phyloP scores from a whole-genome alignment of 2,329 filamentous ascomycete species.

The Penicillium sp. region DNA sequence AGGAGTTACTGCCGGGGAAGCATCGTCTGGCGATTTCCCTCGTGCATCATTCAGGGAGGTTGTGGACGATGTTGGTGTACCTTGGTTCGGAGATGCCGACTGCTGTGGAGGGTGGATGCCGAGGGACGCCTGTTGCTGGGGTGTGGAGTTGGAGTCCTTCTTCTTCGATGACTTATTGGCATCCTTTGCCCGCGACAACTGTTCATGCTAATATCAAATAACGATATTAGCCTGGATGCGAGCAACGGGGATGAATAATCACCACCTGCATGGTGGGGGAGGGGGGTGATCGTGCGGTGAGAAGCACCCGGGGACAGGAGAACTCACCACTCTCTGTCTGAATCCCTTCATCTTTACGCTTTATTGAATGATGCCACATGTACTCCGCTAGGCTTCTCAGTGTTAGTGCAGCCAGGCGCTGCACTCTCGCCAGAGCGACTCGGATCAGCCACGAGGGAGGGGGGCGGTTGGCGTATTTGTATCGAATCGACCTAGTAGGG shows the following conservation, averaged over 20 bases:
- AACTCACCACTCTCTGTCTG: slow-evolving; percentile 91
- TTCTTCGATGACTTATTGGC: slow-evolving; percentile 76
- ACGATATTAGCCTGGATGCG: slow-evolving; percentile 8
- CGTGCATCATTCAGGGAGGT: slow-evolving; percentile 82
- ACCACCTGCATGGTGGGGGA: slow-evolving; percentile 20
- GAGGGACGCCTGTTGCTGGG: slow-evolving; percentile 64
- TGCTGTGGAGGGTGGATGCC: slow-evolving; percentile 52
- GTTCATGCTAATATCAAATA: slow-evolving; percentile 54
- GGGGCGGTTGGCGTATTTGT: slow-evolving; percentile 29
- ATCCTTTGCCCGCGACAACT: slow-evolving; percentile 91
- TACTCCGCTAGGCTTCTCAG: slow-evolving; percentile 32
- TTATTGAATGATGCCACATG: slow-evolving; percentile 35
- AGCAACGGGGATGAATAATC: slow-evolving; percentile 2
- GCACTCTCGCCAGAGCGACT: slow-evolving; percentile 36
- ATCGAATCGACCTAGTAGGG: slow-evolving; percentile 27
- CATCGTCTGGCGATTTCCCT: slow-evolving; percentile 66
- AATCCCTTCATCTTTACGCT: slow-evolving; percentile 86
- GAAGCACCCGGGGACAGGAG: slow-evolving; percentile 7
- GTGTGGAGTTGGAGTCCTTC: slow-evolving; percentile 68
- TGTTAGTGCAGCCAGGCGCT: slow-evolving; percentile 37
- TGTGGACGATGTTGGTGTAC: slow-evolving; percentile 84
- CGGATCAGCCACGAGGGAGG: slow-evolving; percentile 24
- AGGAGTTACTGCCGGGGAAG: slow-evolving; percentile 29
- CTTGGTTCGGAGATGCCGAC: slow-evolving; percentile 60
- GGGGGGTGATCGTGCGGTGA: slow-evolving; percentile 27